Base-by-base conservation (phyloP, 2,329 filamentous ascomycete species). In the Gyromitra esculenta region DNA sequence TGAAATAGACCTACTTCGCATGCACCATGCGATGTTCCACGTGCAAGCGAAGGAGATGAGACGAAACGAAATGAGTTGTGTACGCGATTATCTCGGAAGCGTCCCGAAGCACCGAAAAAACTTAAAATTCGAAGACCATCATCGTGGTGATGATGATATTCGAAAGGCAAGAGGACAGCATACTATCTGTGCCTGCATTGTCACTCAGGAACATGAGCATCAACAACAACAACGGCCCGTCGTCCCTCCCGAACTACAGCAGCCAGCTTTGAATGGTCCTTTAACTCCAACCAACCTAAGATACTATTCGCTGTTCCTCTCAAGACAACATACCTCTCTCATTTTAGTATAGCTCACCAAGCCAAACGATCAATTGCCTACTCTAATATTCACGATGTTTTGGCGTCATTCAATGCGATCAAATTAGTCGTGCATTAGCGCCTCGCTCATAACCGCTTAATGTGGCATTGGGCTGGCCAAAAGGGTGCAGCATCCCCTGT, bases 11-110 rank as follows among this genome's bases (percentile, higher is more conserved):
- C 25, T 31, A 31, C 25, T 31, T 31, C 13, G 21, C 43, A 11
- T 73, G 63, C 71, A 43, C 63, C 71, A 74, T 45, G 31, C 35
- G 7, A 15, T 65, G n/a, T 37, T 41, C 66, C 66, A 60, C 54
- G 57, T 71, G 59, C 65, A 75, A 70, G 59, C 72, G 66, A 75
- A 72, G 52, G 59, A 71, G 59, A 74, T 69, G 57, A 69, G 68
- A 65, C 50, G 52, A 68, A 66, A 62, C 43, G 54, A 73, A 74
- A 74, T 74, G 71, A 65, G 43, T 35, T 52, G 18, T 63, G 56
- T 56, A 57, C 48, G 48, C 31, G 57, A 43, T 59, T 57, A 31
- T 64, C 54, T 75, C 65, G 72, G 72, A 41, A 75, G 65, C 52
- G 31, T 31, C n/a, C 66, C 72, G 72, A 70, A 75, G 50, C 50